Conservation (phyloP, 495 filamentous ascomycete species). For the Annulohypoxylon moriforme region DNA sequence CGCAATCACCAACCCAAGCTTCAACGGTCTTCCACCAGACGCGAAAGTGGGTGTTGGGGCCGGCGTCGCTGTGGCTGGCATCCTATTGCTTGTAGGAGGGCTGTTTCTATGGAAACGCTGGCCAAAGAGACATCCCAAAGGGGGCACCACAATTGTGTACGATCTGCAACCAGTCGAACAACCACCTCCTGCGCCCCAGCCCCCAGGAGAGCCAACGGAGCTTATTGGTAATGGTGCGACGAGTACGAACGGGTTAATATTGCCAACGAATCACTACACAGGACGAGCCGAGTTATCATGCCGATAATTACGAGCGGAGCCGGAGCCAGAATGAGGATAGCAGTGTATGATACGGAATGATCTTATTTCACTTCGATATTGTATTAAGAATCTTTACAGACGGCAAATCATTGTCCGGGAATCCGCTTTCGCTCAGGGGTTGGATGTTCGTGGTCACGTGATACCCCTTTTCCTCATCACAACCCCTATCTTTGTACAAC, state of each 20-base stretch:
- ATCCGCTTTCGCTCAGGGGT: neutral
- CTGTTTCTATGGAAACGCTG: slow-evolving; percentile 5
- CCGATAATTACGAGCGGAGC: neutral
- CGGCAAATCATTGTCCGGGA: neutral
- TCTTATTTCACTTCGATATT: too few species aligned
- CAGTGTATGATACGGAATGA: neutral
- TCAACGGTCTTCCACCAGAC: neutral
- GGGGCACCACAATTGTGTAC: neutral
- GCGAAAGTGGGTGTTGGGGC: slow-evolving; percentile 1
- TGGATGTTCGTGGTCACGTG: neutral
- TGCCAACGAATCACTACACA: neutral
- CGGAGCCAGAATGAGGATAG: neutral
- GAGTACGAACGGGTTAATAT: neutral
- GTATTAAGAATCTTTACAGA: too few species aligned
- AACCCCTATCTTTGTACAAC: neutral
- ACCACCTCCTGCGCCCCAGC: neutral
- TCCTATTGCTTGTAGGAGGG: neutral
- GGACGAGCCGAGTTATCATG: neutral
- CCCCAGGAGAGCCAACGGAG: neutral
- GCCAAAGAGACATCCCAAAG: neutral
- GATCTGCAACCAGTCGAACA: neutral
- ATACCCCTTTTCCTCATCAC: neutral
- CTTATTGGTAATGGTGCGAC: neutral
- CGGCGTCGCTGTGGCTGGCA: neutral
- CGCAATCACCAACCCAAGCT: neutral